Base-by-base conservation (phyloP, 768 basidiomycete genomes). In the Serendipita sp. region DNA sequence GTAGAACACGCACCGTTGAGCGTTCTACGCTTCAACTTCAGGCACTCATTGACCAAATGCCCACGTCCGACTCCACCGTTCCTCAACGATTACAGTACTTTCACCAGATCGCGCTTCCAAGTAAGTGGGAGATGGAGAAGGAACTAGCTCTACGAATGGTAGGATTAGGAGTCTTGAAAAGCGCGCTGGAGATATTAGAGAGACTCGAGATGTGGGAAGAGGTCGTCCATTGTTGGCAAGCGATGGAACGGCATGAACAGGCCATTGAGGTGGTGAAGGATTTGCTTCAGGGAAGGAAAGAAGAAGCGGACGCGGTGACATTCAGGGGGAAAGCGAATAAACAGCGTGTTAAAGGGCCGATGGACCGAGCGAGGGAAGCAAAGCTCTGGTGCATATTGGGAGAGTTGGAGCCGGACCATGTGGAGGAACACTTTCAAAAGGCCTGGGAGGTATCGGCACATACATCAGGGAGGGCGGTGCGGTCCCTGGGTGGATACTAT, bases 131-230 rank as follows among this genome's bases (percentile, higher is more conserved):
- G 69, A 80, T 97, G 77, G 90, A 97, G 70, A 79, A 81, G 43
- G 96, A 99, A 72, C 79, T 99, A 24, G 96, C 92, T 1, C 72
- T 79, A 67, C 81, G 90, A 61, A 93, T 87, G 74, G 75, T 93
- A 66, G 79, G 82, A 48, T 77, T 98, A 56, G 96, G 96, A 16
- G 91, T 95, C 62, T 78, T 88, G 64, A 85, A 85, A 67, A 92
- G 89, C 3, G 94, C 96, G 0, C 76, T 98, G 56, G 94, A 88
- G 71, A 94, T 97, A 62, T 98, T 92, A 70, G 87, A 91, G 73
- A 80, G 90, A 38, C 76, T 97, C 64, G 93, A 98, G 74, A 92
- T 97, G 92, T 99, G 94, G 94, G 96, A 96, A 74, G 90, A 97
- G 66, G 93, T 90, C 5, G 91, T 92, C 44, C 78, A 80, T 65